phyloP scores from a whole-genome alignment of 768 basidiomycete species.

The Zangia roseola region DNA sequence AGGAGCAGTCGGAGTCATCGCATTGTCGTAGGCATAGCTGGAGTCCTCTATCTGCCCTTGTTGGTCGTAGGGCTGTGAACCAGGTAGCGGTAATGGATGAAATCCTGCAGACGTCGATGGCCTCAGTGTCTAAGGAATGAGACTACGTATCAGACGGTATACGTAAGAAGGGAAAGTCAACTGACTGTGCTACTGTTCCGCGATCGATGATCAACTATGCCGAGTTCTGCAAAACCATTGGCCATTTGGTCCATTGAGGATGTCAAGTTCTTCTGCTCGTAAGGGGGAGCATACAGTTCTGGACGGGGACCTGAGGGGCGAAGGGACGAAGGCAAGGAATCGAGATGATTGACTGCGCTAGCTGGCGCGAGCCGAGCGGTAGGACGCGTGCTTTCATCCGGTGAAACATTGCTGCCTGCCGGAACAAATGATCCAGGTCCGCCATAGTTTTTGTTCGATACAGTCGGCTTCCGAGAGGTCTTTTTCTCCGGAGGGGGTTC shows the following conservation, averaged over 20 bases:
- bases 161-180: constrained; percentile 10
- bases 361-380: constrained; percentile 14
- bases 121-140: constrained; percentile 38
- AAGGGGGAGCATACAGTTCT: constrained; percentile 73
- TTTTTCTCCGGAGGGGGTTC: constrained; percentile 80
- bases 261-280: constrained; percentile 52
- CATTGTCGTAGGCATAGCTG: constrained; percentile 39
- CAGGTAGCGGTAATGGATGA: constrained; percentile 33
- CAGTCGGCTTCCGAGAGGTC: constrained; percentile 45
- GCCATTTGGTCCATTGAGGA: constrained; percentile 52
- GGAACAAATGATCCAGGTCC: constrained; percentile 78
- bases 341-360: constrained; percentile 38
- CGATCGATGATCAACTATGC: constrained; percentile 47
- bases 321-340: constrained; percentile 60
- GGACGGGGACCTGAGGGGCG: constrained; percentile 61
- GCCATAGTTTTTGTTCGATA: constrained; percentile 62
- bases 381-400: constrained; percentile 21
- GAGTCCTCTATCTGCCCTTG: constrained; percentile 32
- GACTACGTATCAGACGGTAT: constrained; percentile 14
- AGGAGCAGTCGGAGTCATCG: constrained; percentile 37
- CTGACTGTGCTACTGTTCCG: constrained; percentile 63
- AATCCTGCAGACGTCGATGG: constrained; percentile 37
- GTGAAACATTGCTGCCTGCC: constrained; percentile 33
- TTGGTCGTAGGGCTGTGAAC: constrained; percentile 41
- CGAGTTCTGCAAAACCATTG: constrained; percentile 66